Base-by-base conservation (phyloP, 352 stramenopile genomes). In the Phytophthora agathidicida region DNA sequence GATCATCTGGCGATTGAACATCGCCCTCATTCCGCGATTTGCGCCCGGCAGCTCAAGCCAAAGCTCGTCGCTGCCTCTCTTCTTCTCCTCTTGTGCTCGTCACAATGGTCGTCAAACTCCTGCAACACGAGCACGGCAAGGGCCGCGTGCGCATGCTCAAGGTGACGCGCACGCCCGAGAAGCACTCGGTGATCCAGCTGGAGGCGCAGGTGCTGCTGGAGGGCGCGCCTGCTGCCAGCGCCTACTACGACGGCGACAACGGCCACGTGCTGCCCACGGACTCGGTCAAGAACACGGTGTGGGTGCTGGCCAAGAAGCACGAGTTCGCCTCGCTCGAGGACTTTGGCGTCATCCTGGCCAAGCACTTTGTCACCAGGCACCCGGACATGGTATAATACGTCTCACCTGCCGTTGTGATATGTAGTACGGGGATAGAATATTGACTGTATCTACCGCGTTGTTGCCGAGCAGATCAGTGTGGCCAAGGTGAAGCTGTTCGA, bases 211-310 rank as follows among this genome's bases (percentile, higher is more conserved):
- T 96, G 42, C 68, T 96, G 37, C 73, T 97, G 26, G 80, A 95
- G 51, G 89, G 89, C 24, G 58, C 60, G n/a, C 82, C 82, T 5
- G 86, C 85, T 24, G 78, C 90, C 53, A 71, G 65, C 44, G 83
- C 83, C 22, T 97, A 96, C 72, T 89, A 88, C 50, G 58, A 84
- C 45, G 88, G 83, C 52, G 86, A 97, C 74, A 97, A 97, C 60
- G 71, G 76, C 36, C 67, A 71, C 19, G 86, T 97, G 59, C 68
- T 97, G 36, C 83, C 88, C 35, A 97, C 89, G 5, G 89, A 97
- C 68, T 96, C 89, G 54, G 75, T 94, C 68, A 97, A 97, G 75
- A 97, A 97, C 68, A 95, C 88, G 30, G 83, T 96, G 23, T 96
- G 94, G 66, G 82, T 89, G 52, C 42, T 96, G 31, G 88, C 86